Evolutionary conservation across 495 filamentous ascomycete species (phyloP), one percentile per base, ranked within the genome.

Genomic region (Echria macrotheca): DNA sequence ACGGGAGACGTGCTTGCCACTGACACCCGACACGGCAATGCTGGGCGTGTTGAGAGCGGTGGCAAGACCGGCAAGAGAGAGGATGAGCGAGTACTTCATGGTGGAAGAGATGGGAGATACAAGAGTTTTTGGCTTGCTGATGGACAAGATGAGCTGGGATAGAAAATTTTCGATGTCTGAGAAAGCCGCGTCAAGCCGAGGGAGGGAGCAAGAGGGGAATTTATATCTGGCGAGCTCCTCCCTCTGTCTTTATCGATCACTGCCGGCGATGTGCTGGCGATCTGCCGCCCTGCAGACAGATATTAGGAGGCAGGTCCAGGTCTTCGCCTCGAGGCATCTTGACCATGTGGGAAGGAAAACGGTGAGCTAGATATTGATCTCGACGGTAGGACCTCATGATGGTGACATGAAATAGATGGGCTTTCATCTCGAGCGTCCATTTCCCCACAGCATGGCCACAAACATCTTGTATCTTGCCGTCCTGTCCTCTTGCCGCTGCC

Each of bases 1-100:
- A 24, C 46, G 52, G 35, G 44, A 15, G 3, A 44, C 44, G 39
- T 12, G 39, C 11, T 45, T 45, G 35, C 43, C 54, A 45, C 45
- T 23, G 39, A 53, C 15, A 50, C 55, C 29, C 33, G 36, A 38
- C 2, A 50, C 53, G 22, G 47, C 23, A 21, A 37, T 29, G 14
- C 55, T 51, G 45, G 15, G 39, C 47, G 56, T 66, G 48, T 46
- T 39, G 47, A 35, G 55, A 5, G 63, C 62, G 17, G 38, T 14
- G 22, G 48, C 52, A 9, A 66, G 32, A 50, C 63, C 52, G n/a
- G 61, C 40, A 2, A 63, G 47, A 36, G 65, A 49, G 8, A 70
- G 53, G 25, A 63, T 19, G 42, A 59, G 22, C 31, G 43, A 43
- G 39, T 66, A 25, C 57, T 67, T 72, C 69, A 72, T 72, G 39